phyloP scores from a whole-genome alignment of 495 filamentous ascomycete species.

The Trichocladium antarcticum region DNA sequence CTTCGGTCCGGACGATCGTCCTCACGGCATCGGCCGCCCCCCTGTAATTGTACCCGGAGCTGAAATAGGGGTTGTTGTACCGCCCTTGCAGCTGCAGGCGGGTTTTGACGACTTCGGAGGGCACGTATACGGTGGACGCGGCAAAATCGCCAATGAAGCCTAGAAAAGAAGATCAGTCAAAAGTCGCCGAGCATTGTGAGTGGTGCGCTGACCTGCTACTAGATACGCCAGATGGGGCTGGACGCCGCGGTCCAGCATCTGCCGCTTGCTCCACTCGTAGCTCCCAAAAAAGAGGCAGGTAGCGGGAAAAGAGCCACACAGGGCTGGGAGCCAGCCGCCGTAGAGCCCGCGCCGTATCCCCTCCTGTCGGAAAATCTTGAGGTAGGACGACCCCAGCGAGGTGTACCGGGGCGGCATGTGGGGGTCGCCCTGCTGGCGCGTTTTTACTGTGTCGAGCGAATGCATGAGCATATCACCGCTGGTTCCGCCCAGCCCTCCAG shows the following conservation, averaged over 20 bases:
- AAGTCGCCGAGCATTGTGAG: not conserved
- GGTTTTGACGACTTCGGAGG: constrained; percentile 93
- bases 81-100: constrained; percentile 88
- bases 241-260: constrained; percentile 72
- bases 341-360: constrained; percentile 83
- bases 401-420: constrained; percentile 84
- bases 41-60: constrained; percentile 89
- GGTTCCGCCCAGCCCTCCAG: constrained; percentile 80
- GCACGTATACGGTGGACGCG: constrained; percentile 86
- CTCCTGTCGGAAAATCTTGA: constrained; percentile 86
- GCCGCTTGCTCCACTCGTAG: constrained; percentile 89
- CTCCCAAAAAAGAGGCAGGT: constrained; percentile 92
- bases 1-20: constrained; percentile 75
- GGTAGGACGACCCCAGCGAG: constrained; percentile 76
- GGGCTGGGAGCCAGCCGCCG: constrained; percentile 77
- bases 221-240: constrained; percentile 74
- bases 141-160: constrained; percentile 87
- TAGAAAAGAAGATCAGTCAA: constrained; percentile 26
- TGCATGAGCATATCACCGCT: constrained; percentile 98
- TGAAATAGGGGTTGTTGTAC: constrained; percentile 86
- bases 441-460: constrained; percentile 97
- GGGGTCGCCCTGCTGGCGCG: constrained; percentile 93
- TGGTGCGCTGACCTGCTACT: constrained; percentile 49
- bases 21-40: constrained; percentile 65
- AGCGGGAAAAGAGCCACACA: constrained; percentile 85